Evolutionary conservation across 2,329 filamentous ascomycete species (phyloP).

Genomic region (Parastagonospora nodorum): DNA sequence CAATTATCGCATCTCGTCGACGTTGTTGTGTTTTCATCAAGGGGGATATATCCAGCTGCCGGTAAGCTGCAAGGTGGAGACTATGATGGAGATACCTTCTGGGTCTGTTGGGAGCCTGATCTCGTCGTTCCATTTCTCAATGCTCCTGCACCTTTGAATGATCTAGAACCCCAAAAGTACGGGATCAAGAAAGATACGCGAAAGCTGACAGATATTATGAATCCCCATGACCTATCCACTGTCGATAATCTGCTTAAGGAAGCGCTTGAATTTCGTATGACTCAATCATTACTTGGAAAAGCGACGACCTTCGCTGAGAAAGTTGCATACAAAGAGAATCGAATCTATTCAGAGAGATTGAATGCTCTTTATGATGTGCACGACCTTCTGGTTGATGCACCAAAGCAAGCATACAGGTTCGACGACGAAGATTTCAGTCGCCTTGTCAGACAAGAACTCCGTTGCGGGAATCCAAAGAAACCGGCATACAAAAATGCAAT

Average conservation of each 20-base stretch:
- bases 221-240: slow-evolving; percentile 22
- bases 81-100: slow-evolving; percentile 79
- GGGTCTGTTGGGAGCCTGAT: slow-evolving; percentile 73
- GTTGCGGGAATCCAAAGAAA: slow-evolving; percentile 57
- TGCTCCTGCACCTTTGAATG: slow-evolving; percentile 54
- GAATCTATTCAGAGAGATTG: slow-evolving; percentile 25
- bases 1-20: slow-evolving; percentile 73
- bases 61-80: slow-evolving; percentile 77
- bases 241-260: slow-evolving; percentile 57
- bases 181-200: slow-evolving; percentile 58
- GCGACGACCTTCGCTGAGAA: slow-evolving; percentile 69
- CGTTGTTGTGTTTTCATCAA: slow-evolving; percentile 75
- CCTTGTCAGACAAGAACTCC: slow-evolving; percentile 61
- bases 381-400: slow-evolving; percentile 53
- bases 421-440: slow-evolving; percentile 50
- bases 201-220: slow-evolving; percentile 54
- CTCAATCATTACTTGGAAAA: slow-evolving; percentile 63
- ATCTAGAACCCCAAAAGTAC: slow-evolving; percentile 54
- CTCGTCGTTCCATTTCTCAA: slow-evolving; percentile 72
- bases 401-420: slow-evolving; percentile 57
- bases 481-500: slow-evolving; percentile 44
- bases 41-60: slow-evolving; percentile 67
- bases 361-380: slow-evolving; percentile 47
- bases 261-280: slow-evolving; percentile 64
- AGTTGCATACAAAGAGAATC: slow-evolving; percentile 59